Percentiles rank a stretch among this genome's conserved stretches.
These are phyloP conservation scores for Dendrocalamus sinicus DNA, from an alignment of 176 grass and related monocot genomes.

Conservation along the genomic window DNA sequence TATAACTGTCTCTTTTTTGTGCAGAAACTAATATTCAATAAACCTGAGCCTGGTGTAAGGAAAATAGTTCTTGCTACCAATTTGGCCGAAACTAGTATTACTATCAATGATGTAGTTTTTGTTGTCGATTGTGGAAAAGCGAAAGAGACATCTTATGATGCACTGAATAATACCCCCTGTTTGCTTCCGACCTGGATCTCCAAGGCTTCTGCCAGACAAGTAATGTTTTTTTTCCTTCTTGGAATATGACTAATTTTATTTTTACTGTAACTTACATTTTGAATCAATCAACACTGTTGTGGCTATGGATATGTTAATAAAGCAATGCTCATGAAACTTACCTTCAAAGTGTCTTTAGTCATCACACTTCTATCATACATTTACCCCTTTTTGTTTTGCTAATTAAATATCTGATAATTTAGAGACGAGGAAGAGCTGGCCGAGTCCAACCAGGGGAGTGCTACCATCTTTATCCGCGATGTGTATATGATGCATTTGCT, in stretches of 20 bases:
- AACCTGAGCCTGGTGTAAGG: conserved; percentile 79
- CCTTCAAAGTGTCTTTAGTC: not conserved
- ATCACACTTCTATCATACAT: conserved; percentile 21
- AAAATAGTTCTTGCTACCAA: conserved; percentile 99
- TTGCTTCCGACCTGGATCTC: conserved; percentile 98
- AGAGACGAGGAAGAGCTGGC: conserved; percentile 98
- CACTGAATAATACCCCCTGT: conserved; percentile 98
- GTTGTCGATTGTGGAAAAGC: conserved; percentile 98
- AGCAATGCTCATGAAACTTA: not conserved
- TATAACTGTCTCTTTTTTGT: conserved; percentile 19
- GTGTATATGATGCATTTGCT: conserved; percentile 85
- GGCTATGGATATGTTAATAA: not conserved
- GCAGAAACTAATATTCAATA: conserved; percentile 98
- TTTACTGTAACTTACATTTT: not conserved
- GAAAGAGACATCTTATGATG: conserved; percentile 99
- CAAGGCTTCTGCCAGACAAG: conserved; percentile 95
- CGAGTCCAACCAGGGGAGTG: conserved; percentile 95
- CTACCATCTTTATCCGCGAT: conserved; percentile 94
- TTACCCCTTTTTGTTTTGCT: conserved; percentile 20
- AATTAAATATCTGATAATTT: conserved; percentile 43
- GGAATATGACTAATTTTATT: conserved; percentile 23
- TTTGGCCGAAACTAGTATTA: conserved; percentile 99
- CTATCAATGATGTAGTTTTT: conserved; percentile 98
- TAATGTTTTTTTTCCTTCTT: conserved; percentile 46
- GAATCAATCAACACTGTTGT: not conserved